These are phyloP conservation scores for Gyromitra esculenta DNA, from an alignment of 2,329 filamentous ascomycete genomes.

Conservation along the genomic window DNA sequence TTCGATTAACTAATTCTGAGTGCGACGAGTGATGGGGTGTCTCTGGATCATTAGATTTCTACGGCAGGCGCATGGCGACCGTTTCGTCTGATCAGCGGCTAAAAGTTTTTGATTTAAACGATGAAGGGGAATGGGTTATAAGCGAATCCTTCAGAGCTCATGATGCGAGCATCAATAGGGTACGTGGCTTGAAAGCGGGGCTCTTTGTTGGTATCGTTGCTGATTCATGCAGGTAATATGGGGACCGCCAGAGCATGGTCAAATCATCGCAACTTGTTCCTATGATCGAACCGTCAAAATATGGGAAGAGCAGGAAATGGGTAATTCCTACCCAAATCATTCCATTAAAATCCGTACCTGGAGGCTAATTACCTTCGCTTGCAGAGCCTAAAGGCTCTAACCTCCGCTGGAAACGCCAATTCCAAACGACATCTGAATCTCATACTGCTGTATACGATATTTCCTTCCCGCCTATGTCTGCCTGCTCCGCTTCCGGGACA, in stretches of 20 bases:
- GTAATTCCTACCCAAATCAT: conserved; percentile 21
- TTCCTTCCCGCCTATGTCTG: conserved; percentile 56
- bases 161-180: conserved; percentile 58
- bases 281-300: conserved; percentile 58
- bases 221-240: conserved; percentile 55
- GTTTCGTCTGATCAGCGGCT: conserved; percentile 58
- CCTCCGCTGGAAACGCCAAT: conserved; percentile 57
- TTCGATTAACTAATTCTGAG: conserved; percentile 32
- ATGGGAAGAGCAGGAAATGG: conserved; percentile 58
- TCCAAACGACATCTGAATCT: conserved; percentile 57
- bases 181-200: conserved; percentile 31
- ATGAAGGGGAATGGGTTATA: conserved; percentile 58
- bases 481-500: conserved; percentile 47
- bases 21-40: conserved; percentile 28
- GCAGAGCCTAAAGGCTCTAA: conserved; percentile 49
- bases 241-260: conserved; percentile 58
- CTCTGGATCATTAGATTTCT: conserved; percentile 55
- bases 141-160: conserved; percentile 58
- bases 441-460: conserved; percentile 57
- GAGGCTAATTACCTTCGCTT: conserved; percentile 22
- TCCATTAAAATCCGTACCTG: neutral
- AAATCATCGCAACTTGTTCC: conserved; percentile 58
- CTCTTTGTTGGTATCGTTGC: neutral
- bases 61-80: conserved; percentile 58
- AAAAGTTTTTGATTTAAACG: conserved; percentile 58